Evolutionary conservation across 805 yeast genomes (phyloP).

Genomic region (Helenozyma rhizophorensis): DNA sequence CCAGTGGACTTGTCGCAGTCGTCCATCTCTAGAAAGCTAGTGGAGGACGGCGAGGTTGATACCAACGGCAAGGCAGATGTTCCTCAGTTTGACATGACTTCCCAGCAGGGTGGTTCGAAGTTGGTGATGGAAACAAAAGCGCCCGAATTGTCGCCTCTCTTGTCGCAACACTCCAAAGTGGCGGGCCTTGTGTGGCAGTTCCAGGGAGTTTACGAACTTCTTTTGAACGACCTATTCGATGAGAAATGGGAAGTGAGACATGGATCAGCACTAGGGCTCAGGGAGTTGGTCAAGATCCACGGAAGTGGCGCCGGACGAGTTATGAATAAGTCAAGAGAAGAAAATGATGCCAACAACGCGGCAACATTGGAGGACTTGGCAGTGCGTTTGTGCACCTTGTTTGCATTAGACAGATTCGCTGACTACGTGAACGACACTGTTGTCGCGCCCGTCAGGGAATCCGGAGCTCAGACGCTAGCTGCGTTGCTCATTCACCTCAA

Average conservation of each 20-base stretch:
- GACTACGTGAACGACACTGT: conserved; percentile 97
- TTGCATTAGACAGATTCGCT: conserved; percentile 92
- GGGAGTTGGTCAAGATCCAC: conserved; percentile 80
- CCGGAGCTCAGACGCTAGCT: conserved; percentile 91
- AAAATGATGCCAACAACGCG: conserved; percentile 62
- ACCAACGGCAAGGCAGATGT: conserved; percentile 8
- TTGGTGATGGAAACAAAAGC: conserved; percentile 78
- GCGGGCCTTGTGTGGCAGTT: conserved; percentile 87
- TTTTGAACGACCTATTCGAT: conserved; percentile 73
- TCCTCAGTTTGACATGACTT: conserved; percentile 59
- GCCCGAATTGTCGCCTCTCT: conserved; percentile 59
- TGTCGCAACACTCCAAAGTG: conserved; percentile 66
- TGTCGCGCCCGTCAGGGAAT: conserved; percentile 96
- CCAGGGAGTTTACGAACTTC: conserved; percentile 84
- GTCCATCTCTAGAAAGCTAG: conserved; percentile 55
- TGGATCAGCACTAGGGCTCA: conserved; percentile 88
- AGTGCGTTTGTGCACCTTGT: conserved; percentile 76
- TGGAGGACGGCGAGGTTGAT: conserved; percentile 35
- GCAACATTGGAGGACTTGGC: conserved; percentile 82
- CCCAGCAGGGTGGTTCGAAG: conserved; percentile 75
- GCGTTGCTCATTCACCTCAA: conserved; percentile 77
- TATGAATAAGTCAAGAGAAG: conserved; percentile 52
- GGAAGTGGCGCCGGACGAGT: conserved; percentile 85
- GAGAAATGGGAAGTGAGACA: conserved; percentile 94
- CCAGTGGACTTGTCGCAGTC: conserved; percentile 71